Evolutionary conservation across 2,329 filamentous ascomycete species (phyloP).

Genomic region (Clathrospora elynae): DNA sequence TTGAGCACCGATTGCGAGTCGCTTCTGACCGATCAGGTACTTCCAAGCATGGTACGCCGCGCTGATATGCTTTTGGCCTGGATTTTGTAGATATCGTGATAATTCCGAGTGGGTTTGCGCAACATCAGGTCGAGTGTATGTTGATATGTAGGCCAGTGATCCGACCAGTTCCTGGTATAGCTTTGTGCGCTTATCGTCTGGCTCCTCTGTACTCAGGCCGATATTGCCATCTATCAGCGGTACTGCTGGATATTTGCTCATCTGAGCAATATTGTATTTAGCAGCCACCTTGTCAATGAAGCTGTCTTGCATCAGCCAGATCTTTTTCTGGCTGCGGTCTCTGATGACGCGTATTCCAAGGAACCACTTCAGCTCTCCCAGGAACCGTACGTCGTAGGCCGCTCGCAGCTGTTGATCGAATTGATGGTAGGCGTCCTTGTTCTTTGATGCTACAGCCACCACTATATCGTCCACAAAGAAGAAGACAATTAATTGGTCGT

Average conservation of each 20-base stretch:
- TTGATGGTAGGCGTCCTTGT: too few relatives aligned
- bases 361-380: too few relatives aligned
- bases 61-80: constrained; percentile 10
- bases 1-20: constrained; percentile 2
- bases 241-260: constrained; percentile 1
- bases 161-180: constrained; percentile 19
- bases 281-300: constrained; percentile 20
- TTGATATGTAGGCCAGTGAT: constrained; percentile 14
- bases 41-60: constrained; percentile 1
- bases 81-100: constrained; percentile 16
- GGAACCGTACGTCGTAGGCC: too few relatives aligned
- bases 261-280: constrained; percentile 11
- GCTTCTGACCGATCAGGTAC: too few relatives aligned
- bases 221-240: constrained; percentile 3
- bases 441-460: too few relatives aligned
- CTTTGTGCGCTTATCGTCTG: constrained; percentile 8
- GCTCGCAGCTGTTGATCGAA: too few relatives aligned
- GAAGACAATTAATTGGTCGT: too few relatives aligned
- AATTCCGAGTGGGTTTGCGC: too few relatives aligned
- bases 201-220: constrained; percentile 1
- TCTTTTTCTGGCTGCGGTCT: constrained; percentile 5
- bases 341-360: too few relatives aligned
- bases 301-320: constrained; percentile 17
- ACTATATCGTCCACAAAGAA: too few relatives aligned
- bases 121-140: constrained; percentile 16